phyloP scores from a whole-genome alignment of 768 basidiomycete species.

The Amyloporia xantha region DNA sequence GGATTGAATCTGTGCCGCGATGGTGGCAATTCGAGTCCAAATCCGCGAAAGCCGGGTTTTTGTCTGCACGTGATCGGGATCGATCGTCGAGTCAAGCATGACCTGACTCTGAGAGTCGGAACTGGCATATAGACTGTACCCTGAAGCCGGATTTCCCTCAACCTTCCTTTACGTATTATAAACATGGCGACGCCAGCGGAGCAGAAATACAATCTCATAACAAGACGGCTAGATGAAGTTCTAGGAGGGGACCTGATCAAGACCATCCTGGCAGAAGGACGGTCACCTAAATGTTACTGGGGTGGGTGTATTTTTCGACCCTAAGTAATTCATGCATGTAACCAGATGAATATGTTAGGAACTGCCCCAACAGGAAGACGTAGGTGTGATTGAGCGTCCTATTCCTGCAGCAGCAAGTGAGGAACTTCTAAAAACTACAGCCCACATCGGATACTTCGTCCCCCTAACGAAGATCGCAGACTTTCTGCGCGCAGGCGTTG shows the following conservation, averaged over 20 bases:
- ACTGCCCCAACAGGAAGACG: conserved; percentile 92
- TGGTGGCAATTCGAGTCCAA: too few relatives aligned
- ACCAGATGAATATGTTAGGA: conserved; percentile 47
- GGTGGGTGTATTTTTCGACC: conserved; percentile 54
- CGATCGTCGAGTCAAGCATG: too few relatives aligned
- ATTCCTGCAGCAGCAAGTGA: neutral
- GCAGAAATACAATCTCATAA: conserved; percentile 74
- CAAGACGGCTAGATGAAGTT: conserved; percentile 78
- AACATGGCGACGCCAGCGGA: conserved; percentile 16
- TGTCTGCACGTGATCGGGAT: too few relatives aligned
- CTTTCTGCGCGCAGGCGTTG: conserved; percentile 88
- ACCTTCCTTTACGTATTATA: too few relatives aligned
- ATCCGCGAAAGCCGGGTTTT: too few relatives aligned
- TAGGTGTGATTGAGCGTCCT: conserved; percentile 34
- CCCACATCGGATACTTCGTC: conserved; percentile 97
- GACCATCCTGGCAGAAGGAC: conserved; percentile 68
- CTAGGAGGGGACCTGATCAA: conserved; percentile 83
- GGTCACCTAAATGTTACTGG: conserved; percentile 85
- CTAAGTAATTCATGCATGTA: neutral
- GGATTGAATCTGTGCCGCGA: too few relatives aligned
- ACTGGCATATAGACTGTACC: too few relatives aligned
- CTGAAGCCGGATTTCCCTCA: too few relatives aligned
- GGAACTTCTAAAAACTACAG: conserved; percentile 36
- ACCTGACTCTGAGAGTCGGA: too few relatives aligned
- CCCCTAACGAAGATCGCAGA: conserved; percentile 93